Percentiles rank a stretch among this genome's conserved stretches.
Evolutionary conservation across 2,329 filamentous ascomycete genomes (phyloP).

Genomic region (Apiospora arundinis): DNA sequence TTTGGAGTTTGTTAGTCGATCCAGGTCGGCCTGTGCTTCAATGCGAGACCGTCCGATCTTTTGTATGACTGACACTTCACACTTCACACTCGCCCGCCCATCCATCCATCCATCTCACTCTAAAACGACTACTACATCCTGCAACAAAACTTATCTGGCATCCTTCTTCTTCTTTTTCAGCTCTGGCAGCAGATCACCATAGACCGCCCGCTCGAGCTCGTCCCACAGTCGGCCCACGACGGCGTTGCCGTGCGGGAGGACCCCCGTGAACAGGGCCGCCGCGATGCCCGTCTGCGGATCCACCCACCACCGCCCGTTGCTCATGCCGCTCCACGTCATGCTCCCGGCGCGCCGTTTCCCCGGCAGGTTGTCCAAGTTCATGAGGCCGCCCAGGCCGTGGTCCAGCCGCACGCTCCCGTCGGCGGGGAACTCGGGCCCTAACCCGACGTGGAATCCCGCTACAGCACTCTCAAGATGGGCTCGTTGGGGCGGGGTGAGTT

Average conservation of each 20-base stretch:
- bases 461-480: conserved; percentile 31
- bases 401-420: conserved; percentile 33
- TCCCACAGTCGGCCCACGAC: conserved; percentile 45
- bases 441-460: conserved; percentile 31
- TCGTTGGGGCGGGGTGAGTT: conserved; percentile 44
- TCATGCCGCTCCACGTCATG: conserved; percentile 51
- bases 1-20: not conserved
- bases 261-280: conserved; percentile 46
- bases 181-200: conserved; percentile 33
- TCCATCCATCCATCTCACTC: not conserved
- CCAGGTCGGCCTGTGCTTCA: not conserved
- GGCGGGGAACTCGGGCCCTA: conserved; percentile 46
- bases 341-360: conserved; percentile 50
- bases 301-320: conserved; percentile 51
- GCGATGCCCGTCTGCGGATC: conserved; percentile 48
- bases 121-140: not conserved
- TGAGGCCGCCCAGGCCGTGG: conserved; percentile 46
- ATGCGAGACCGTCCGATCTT: not conserved
- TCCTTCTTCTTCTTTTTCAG: not conserved
- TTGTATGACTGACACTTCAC: not conserved
- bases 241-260: conserved; percentile 46
- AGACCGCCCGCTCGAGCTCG: conserved; percentile 48
- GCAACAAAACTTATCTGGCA: not conserved
- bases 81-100: not conserved
- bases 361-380: conserved; percentile 47